Conservation (phyloP, 164 flowering plant species). For the Stephania cephalantha region DNA sequence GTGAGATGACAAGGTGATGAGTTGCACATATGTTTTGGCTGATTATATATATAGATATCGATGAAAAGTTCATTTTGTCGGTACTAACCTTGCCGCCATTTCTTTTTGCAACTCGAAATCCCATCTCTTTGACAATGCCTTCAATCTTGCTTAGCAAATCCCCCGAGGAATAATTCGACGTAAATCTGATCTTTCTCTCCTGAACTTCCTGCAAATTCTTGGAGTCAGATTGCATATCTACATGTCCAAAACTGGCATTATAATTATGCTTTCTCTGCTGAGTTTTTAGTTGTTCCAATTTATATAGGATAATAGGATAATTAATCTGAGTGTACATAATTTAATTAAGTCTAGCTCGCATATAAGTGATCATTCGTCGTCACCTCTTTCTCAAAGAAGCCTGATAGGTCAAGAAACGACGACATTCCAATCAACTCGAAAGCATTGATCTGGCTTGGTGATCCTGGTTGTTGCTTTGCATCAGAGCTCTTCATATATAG, state of each 20-base stretch:
- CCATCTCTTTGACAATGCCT: conserved; percentile 63
- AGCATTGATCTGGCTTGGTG: conserved; percentile 73
- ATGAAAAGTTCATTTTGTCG: neutral
- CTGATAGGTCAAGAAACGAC: conserved; percentile 85
- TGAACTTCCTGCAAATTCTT: conserved; percentile 56
- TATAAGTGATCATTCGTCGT: neutral
- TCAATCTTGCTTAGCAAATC: conserved; percentile 74
- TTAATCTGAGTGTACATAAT: neutral
- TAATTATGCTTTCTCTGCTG: neutral
- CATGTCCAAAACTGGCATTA: neutral
- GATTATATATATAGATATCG: no score
- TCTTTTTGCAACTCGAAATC: conserved; percentile 56
- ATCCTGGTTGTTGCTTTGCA: conserved; percentile 33
- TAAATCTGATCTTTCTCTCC: conserved; percentile 85
- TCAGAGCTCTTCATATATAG: conserved; percentile 35
- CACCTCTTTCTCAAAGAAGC: conserved; percentile 96
- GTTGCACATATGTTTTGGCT: no score
- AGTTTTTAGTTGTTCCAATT: neutral
- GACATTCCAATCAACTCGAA: conserved; percentile 98
- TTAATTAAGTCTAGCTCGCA: neutral
- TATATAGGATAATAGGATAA: neutral
- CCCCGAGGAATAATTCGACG: conserved; percentile 60
- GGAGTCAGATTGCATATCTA: neutral
- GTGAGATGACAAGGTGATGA: no score
- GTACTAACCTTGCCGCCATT: conserved; percentile 74